These are phyloP conservation scores for Neurospora sp. DNA, from an alignment of 495 filamentous ascomycete genomes.

Conservation along the genomic window DNA sequence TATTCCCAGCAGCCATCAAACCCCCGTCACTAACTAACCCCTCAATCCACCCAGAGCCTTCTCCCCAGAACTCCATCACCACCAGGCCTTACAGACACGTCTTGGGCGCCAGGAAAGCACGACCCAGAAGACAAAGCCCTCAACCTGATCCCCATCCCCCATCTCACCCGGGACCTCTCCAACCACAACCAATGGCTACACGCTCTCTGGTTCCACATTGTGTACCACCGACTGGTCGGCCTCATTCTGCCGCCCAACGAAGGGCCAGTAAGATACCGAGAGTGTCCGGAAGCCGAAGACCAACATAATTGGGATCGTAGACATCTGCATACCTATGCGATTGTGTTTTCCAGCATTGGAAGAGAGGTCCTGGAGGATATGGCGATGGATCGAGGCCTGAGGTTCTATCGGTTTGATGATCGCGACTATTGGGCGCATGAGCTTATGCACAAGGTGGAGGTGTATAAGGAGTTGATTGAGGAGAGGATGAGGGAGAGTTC, in stretches of 20 bases:
- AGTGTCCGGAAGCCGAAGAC: neutral
- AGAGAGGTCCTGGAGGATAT: neutral
- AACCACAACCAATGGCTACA: neutral
- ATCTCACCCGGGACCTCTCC: neutral
- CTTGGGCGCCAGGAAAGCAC: neutral
- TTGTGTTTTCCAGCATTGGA: neutral
- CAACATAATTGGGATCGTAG: neutral
- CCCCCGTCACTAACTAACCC: neutral
- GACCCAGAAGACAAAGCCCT: neutral
- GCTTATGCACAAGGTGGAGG: neutral
- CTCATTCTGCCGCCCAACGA: neutral
- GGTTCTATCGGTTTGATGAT: neutral
- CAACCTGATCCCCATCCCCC: neutral
- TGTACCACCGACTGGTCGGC: neutral
- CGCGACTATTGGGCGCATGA: neutral
- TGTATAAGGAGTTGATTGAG: neutral
- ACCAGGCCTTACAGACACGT: neutral
- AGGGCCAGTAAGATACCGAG: neutral
- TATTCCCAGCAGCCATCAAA: fast-evolving
- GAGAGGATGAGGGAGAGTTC: neutral
- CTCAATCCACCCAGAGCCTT: neutral
- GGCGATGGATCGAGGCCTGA: neutral
- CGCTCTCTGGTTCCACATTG: neutral
- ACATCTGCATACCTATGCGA: neutral
- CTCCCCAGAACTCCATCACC: neutral